These are phyloP conservation scores for Cadophora gregata DNA, from an alignment of 2,329 filamentous ascomycete species.

Conservation along the genomic window DNA sequence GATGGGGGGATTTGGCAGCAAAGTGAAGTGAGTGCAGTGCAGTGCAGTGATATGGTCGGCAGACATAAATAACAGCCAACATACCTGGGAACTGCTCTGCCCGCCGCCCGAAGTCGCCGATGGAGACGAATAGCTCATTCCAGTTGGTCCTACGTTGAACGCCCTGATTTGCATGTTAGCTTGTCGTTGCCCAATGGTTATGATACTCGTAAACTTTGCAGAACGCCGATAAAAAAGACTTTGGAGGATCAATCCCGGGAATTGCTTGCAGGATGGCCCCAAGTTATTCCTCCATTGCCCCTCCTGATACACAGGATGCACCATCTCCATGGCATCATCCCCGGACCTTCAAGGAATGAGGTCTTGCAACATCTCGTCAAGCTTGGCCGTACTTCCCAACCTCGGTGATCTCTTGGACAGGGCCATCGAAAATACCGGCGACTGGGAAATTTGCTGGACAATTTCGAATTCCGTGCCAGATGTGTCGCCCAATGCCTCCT, in stretches of 20 bases:
- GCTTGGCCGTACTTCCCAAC: constrained; percentile 1
- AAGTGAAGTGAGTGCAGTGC: background rate
- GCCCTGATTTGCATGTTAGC: constrained; percentile 40
- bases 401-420: constrained; percentile 2
- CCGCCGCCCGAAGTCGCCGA: constrained; percentile 67
- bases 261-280: background rate
- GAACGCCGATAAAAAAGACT: background rate
- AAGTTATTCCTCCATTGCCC: background rate
- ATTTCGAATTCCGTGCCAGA: constrained; percentile 1
- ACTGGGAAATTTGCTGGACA: background rate
- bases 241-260: background rate
- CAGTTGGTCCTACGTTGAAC: constrained; percentile 40
- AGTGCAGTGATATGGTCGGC: background rate
- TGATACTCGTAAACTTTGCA: background rate
- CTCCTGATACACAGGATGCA: constrained; percentile 14
- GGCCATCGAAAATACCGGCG: background rate
- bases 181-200: constrained; percentile 7
- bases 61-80: constrained; percentile 42
- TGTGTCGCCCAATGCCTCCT: background rate
- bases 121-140: constrained; percentile 64
- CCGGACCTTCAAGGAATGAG: constrained; percentile 13
- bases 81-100: constrained; percentile 64
- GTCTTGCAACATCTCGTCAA: background rate
- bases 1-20: constrained; percentile 16
- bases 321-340: constrained; percentile 4